Conservation (phyloP, 2,329 filamentous ascomycete species). For the Ophiostoma ulmi region DNA sequence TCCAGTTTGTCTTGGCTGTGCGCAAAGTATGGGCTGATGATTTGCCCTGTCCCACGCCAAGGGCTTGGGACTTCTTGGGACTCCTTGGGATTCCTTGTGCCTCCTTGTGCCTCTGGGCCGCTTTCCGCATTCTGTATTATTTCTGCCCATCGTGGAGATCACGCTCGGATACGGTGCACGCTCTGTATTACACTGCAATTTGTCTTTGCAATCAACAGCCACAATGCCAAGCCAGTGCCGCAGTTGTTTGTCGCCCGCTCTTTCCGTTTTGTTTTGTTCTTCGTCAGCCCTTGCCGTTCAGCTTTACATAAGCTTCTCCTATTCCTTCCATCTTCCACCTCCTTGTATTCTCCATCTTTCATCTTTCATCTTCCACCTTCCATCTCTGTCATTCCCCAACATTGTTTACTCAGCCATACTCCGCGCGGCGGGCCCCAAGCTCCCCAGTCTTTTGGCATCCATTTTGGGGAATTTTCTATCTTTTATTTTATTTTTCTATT, state of each 20-base stretch:
- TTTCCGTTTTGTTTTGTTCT: not conserved
- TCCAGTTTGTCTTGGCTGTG: not conserved
- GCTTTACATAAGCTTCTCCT: not conserved
- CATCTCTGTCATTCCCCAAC: not conserved
- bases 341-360: not conserved
- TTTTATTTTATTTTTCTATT: not conserved
- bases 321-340: not conserved
- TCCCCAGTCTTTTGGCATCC: not conserved
- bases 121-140: not conserved
- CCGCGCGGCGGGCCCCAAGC: not conserved
- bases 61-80: not conserved
- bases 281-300: not conserved
- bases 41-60: not conserved
- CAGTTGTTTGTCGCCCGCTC: not conserved
- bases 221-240: conserved; percentile 2
- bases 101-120: not conserved
- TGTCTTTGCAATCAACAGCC: not conserved
- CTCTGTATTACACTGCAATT: too few relatives aligned
- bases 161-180: too few relatives aligned
- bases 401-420: not conserved
- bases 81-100: not conserved
- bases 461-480: too few relatives aligned
- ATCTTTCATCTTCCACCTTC: too few relatives aligned
- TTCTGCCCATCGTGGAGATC: not conserved
- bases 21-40: conserved; percentile 4